phyloP scores from a whole-genome alignment of 176 grass and related monocot genomes.

The Canna indica region DNA sequence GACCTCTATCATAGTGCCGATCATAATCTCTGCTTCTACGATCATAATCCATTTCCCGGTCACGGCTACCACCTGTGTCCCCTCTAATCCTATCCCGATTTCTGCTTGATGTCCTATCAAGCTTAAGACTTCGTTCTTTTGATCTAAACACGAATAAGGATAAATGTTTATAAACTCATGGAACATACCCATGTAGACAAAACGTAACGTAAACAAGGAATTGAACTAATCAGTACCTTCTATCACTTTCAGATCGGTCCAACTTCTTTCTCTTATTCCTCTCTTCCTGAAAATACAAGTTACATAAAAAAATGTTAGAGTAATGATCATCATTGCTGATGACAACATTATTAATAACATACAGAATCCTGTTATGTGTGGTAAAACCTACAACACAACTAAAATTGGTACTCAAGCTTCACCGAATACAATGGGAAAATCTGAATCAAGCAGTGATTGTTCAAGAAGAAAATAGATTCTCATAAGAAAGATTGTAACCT shows the following conservation, averaged over 20 bases:
- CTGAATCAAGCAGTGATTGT: no score
- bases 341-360: no score
- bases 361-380: no score
- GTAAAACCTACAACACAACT: no score
- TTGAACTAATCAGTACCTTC: background rate
- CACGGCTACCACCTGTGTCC: slow-evolving; percentile 8
- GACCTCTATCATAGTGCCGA: slow-evolving; percentile 17
- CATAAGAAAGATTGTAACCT: no score
- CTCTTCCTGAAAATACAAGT: slow-evolving; percentile 14
- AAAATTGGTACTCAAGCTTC: no score
- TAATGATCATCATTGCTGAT: no score
- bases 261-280: slow-evolving; percentile 16
- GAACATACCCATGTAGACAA: background rate
- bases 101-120: background rate
- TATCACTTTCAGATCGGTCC: slow-evolving; percentile 9
- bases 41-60: slow-evolving; percentile 14
- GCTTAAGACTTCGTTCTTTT: slow-evolving; percentile 7
- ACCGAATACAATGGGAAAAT: no score
- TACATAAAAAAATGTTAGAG: no score
- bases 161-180: background rate
- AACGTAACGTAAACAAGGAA: background rate
- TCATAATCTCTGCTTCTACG: slow-evolving; percentile 15
- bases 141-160: slow-evolving; percentile 5
- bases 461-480: no score
- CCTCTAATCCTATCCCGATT: slow-evolving; percentile 4